A percentile compares a stretch with the other conserved stretches of the same genome.
Conservation (phyloP, 2,329 filamentous ascomycete species). For the Trichoderma endophyticum region DNA sequence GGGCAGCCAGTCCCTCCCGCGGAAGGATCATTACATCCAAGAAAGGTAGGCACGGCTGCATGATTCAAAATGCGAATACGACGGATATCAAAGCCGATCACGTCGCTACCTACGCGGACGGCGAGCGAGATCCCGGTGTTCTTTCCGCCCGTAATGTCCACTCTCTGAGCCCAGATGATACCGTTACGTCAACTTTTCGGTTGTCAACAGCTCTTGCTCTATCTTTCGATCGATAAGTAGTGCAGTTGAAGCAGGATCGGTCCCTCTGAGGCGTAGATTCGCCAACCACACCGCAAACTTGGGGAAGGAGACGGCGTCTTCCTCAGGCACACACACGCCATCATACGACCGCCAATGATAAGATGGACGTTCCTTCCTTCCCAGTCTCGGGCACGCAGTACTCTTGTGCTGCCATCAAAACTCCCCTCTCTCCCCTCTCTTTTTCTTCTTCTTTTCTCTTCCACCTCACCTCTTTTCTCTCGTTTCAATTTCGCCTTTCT, state of each 20-base stretch:
- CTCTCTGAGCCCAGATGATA: background rate
- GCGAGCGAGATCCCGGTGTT: background rate
- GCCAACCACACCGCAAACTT: background rate
- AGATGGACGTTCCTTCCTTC: background rate
- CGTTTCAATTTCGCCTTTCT: constrained; percentile 17
- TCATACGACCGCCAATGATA: background rate
- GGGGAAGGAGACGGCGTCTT: background rate
- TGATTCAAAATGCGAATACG: background rate
- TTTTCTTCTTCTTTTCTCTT: constrained; percentile 6
- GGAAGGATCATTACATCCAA: background rate
- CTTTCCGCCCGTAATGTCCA: background rate
- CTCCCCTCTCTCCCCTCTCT: constrained; percentile 14
- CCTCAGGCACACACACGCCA: background rate
- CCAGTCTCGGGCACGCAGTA: background rate
- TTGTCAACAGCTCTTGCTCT: background rate
- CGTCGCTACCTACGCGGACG: background rate
- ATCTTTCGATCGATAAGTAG: background rate
- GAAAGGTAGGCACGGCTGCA: background rate
- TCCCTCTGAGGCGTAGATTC: background rate
- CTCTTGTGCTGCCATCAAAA: background rate
- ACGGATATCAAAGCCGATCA: background rate
- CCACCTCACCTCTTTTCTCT: background rate
- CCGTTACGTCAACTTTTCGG: background rate
- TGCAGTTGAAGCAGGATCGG: background rate
- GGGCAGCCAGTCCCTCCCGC: background rate